A percentile compares a stretch with the other conserved stretches of the same genome.
These are phyloP conservation scores for Cyberlindnera xishuangbannaensis DNA, from an alignment of 805 yeast genomes.

Conservation along the genomic window DNA sequence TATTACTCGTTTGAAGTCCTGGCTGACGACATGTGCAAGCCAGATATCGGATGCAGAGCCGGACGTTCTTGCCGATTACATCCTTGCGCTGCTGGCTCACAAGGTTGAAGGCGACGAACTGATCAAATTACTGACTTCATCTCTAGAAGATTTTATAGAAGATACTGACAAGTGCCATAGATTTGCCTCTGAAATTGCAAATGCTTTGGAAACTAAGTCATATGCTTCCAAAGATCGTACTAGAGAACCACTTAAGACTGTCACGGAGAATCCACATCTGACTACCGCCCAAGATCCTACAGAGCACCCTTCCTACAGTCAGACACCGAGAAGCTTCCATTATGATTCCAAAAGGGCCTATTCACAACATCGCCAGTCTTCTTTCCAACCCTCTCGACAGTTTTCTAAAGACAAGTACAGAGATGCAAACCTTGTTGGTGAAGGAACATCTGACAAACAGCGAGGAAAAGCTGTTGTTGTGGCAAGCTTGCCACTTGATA, in stretches of 20 bases:
- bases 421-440: conserved; percentile 9
- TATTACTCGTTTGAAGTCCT: conserved; percentile 21
- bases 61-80: conserved; percentile 38
- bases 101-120: conserved; percentile 31
- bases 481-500: conserved; percentile 39
- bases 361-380: too few species aligned
- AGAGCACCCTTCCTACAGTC: conserved; percentile 11
- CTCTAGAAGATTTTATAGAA: conserved; percentile 33
- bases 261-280: too few species aligned
- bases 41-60: conserved; percentile 34
- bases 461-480: conserved; percentile 28
- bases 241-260: conserved; percentile 6
- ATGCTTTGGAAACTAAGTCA: conserved; percentile 14
- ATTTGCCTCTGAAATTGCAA: conserved; percentile 26
- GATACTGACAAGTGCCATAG: conserved; percentile 22
- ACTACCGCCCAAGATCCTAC: too few species aligned
- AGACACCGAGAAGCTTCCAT: too few species aligned
- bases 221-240: conserved; percentile 4
- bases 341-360: too few species aligned
- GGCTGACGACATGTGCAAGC: conserved; percentile 23
- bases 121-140: conserved; percentile 26
- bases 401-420: neutral
- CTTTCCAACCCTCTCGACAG: too few species aligned
- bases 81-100: conserved; percentile 35
- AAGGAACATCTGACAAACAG: conserved; percentile 4